Percentiles rank a stretch among this genome's conserved stretches.
Conservation (phyloP, 2,329 filamentous ascomycete species). For the Pseudopyrenochaeta lycopersici region DNA sequence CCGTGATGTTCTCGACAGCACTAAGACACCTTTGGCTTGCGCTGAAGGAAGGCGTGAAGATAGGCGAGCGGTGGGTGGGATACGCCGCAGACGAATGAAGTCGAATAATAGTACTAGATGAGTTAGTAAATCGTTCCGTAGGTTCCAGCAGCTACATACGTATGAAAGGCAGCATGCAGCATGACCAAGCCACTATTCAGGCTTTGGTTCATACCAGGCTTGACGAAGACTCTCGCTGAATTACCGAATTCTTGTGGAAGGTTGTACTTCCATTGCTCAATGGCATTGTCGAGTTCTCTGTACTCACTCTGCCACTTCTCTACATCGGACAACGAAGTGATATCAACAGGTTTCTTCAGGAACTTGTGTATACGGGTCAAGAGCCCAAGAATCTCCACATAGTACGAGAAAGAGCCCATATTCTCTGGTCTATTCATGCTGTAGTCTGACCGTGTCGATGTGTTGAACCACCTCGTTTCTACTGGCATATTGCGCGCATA, state of each 20-base stretch:
- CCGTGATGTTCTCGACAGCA: conserved; percentile 75
- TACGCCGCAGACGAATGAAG: conserved; percentile 93
- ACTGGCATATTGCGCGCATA: conserved; percentile 86
- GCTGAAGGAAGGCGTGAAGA: conserved; percentile 88
- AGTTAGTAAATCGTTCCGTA: conserved; percentile 24
- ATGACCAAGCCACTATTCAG: conserved; percentile 88
- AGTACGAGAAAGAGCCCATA: conserved; percentile 86
- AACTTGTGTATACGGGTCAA: conserved; percentile 89
- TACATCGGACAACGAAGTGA: conserved; percentile 82
- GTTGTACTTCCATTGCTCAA: conserved; percentile 84
- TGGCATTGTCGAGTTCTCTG: conserved; percentile 80
- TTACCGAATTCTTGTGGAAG: conserved; percentile 86
- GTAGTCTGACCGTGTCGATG: conserved; percentile 63
- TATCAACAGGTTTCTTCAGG: conserved; percentile 87
- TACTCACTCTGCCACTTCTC: conserved; percentile 90
- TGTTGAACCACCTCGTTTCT: conserved; percentile 82
- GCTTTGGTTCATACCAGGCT: conserved; percentile 69
- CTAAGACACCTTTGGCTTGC: conserved; percentile 83
- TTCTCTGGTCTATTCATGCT: conserved; percentile 78
- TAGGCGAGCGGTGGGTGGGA: conserved; percentile 84
- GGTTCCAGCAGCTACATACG: conserved; percentile 58
- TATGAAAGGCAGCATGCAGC: conserved; percentile 90
- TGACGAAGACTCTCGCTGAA: conserved; percentile 76
- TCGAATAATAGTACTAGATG: conserved; percentile 75
- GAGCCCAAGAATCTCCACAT: conserved; percentile 88